phyloP scores from a whole-genome alignment of 768 basidiomycete species.

The Pilatotrama ljubarskyi region DNA sequence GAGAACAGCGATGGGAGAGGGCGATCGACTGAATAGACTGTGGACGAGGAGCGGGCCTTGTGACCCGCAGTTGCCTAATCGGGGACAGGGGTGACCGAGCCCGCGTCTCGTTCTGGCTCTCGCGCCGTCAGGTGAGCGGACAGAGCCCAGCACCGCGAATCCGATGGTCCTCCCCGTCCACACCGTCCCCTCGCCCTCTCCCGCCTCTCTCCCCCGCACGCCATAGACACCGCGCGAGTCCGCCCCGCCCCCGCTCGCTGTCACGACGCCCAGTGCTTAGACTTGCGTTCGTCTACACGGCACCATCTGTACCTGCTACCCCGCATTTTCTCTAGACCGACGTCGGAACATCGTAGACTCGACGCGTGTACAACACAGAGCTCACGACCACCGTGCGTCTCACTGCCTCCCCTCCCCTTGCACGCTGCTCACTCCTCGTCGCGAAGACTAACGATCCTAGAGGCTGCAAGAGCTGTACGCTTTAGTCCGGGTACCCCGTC shows the following conservation, averaged over 20 bases:
- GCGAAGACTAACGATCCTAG: slow-evolving; percentile 26
- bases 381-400: slow-evolving; percentile 23
- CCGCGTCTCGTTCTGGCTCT: slow-evolving; percentile 17
- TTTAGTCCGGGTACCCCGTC: slow-evolving; percentile 20
- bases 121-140: slow-evolving; percentile 21
- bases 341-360: slow-evolving; percentile 15
- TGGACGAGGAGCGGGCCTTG: slow-evolving; percentile 12
- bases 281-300: slow-evolving; percentile 1
- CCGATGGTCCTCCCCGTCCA: slow-evolving; percentile 7
- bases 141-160: slow-evolving; percentile 11
- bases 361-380: slow-evolving; percentile 20
- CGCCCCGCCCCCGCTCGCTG: not conserved
- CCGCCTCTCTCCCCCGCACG: not conserved
- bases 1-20: slow-evolving; percentile 3
- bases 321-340: slow-evolving; percentile 19
- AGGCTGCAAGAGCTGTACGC: slow-evolving; percentile 23
- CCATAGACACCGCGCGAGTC: slow-evolving; percentile 18
- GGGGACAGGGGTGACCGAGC: slow-evolving; percentile 25
- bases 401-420: not conserved
- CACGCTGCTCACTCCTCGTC: not conserved
- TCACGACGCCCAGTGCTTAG: not conserved
- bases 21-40: slow-evolving; percentile 16
- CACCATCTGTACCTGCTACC: slow-evolving; percentile 9
- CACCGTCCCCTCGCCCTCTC: not conserved
- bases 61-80: slow-evolving; percentile 19